Evolutionary conservation across 768 basidiomycete genomes (phyloP).

Genomic region (Tricholoma terreum): DNA sequence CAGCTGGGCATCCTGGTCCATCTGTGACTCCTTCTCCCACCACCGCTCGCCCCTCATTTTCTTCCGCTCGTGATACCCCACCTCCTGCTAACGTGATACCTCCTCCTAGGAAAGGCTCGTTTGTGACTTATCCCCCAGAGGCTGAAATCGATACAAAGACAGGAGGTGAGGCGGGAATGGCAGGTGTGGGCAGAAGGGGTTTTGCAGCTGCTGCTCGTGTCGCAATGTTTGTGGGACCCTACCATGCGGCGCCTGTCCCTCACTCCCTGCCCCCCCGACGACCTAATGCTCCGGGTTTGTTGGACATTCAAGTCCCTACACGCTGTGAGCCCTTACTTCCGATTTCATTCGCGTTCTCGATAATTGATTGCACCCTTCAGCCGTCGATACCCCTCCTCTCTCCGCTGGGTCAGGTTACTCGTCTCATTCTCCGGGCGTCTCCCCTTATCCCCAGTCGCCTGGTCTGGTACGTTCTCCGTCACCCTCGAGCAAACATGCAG

Average conservation of each 20-base stretch:
- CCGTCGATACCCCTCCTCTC: conserved; percentile 41
- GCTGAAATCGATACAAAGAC: conserved; percentile 62
- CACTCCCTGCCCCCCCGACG: conserved; percentile 22
- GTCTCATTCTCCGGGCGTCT: conserved; percentile 41
- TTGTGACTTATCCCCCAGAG: conserved; percentile 5
- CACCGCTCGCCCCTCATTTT: conserved; percentile 13
- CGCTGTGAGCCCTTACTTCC: conserved; percentile 33
- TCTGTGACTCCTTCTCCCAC: conserved; percentile 6
- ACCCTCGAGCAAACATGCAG: conserved; percentile 14
- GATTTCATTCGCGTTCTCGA: conserved; percentile 16
- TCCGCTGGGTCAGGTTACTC: conserved; percentile 46
- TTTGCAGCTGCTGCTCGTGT: conserved; percentile 73
- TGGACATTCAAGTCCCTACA: conserved; percentile 44
- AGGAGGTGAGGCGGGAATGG: conserved; percentile 84
- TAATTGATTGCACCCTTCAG: conserved; percentile 15
- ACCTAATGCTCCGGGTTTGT: conserved; percentile 38
- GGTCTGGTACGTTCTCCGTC: conserved; percentile 18
- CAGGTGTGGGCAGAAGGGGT: conserved; percentile 83
- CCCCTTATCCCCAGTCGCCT: conserved; percentile 37
- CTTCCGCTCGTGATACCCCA: conserved; percentile 3
- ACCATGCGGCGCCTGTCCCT: conserved; percentile 13
- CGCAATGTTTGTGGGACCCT: conserved; percentile 33
- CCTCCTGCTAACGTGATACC: not conserved
- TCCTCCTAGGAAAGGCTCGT: not conserved
- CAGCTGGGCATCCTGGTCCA: not conserved